A percentile compares a stretch with the other conserved stretches of the same genome.
phyloP scores from a whole-genome alignment of 2,329 filamentous ascomycete genomes.

The Stemphylium lycopersici region DNA sequence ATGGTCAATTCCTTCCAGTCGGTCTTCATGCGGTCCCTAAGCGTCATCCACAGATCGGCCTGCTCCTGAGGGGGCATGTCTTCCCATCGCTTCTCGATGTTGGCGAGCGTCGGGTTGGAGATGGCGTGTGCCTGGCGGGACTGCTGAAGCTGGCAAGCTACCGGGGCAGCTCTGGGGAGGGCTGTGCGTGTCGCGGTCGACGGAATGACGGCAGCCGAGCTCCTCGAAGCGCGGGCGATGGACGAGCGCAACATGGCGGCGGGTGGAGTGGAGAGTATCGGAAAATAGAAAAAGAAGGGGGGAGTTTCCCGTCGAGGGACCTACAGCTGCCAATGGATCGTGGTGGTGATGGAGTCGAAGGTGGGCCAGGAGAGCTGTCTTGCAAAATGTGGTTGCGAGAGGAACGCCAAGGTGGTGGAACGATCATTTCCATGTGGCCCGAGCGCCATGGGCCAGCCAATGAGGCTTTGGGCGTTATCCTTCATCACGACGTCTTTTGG shows the following conservation, averaged over 20 bases:
- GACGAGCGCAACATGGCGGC: conserved; percentile 50
- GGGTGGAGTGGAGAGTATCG: conserved; percentile 49
- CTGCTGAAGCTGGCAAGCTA: conserved; percentile 56
- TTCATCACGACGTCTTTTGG: not conserved
- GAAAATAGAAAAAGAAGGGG: conserved; percentile 41
- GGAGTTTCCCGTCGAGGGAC: conserved; percentile 44
- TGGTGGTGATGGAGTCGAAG: conserved; percentile 40
- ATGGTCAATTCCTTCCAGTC: conserved; percentile 95
- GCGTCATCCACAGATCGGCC: conserved; percentile 97
- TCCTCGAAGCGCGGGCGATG: conserved; percentile 46
- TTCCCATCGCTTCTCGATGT: conserved; percentile 99
- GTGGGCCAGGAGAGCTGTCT: conserved; percentile 32
- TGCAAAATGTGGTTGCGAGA: conserved; percentile 23
- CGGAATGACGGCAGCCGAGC: conserved; percentile 44
- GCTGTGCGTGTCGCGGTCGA: conserved; percentile 45
- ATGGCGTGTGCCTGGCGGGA: conserved; percentile 82
- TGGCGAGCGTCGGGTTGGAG: conserved; percentile 94
- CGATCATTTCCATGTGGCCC: conserved; percentile 11
- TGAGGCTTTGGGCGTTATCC: not conserved
- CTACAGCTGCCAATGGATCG: conserved; percentile 47
- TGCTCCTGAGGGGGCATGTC: conserved; percentile 97
- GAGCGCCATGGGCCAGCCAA: conserved; percentile 5
- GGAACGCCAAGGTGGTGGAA: conserved; percentile 21
- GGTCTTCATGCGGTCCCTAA: conserved; percentile 98
- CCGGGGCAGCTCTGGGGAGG: conserved; percentile 40